Conservation (phyloP, 305 asterid genomes). For the Solanum hybrid region DNA sequence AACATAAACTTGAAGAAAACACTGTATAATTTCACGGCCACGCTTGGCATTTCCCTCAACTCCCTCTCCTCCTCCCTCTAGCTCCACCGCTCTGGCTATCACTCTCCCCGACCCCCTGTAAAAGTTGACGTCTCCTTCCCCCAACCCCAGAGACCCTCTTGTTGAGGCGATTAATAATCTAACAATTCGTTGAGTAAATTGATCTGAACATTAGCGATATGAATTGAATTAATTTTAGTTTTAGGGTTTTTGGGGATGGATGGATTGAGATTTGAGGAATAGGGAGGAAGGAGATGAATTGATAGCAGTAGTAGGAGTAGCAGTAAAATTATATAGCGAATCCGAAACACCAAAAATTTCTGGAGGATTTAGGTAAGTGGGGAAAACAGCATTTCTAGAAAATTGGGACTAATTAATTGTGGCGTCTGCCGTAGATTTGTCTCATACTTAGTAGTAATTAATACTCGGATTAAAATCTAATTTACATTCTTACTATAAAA, state of each 20-base stretch:
- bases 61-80: background rate
- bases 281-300: background rate
- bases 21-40: constrained; percentile 79
- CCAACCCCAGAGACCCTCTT: background rate
- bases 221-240: background rate
- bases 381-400: background rate
- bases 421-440: background rate
- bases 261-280: background rate
- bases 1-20: constrained; percentile 79
- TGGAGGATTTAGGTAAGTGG: background rate
- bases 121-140: background rate
- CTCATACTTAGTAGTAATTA: background rate
- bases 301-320: background rate
- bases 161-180: background rate
- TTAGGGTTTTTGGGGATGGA: background rate
- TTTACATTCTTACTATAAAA: background rate
- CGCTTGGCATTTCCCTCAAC: constrained; percentile 72
- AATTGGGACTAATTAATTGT: background rate
- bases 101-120: background rate
- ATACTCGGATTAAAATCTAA: background rate
- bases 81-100: background rate
- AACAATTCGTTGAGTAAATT: background rate
- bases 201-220: background rate
- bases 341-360: background rate
- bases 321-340: background rate